Evolutionary conservation across 2,329 filamentous ascomycete species (phyloP).

Genomic region (Cryphonectria radicalis): DNA sequence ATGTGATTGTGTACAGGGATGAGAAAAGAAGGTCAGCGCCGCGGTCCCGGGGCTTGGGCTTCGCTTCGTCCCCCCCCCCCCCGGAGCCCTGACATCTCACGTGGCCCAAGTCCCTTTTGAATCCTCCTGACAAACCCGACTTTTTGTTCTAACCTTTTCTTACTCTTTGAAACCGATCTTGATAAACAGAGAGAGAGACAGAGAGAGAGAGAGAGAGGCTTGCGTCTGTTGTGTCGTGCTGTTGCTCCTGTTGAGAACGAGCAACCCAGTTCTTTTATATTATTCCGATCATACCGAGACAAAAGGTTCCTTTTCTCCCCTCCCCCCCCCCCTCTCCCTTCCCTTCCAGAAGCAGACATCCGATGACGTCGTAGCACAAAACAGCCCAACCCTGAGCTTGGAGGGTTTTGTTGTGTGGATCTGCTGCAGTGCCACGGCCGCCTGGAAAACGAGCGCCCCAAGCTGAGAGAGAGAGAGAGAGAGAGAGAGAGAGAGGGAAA

Average conservation of each 20-base stretch:
- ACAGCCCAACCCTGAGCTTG: background rate
- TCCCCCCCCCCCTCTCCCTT: no score
- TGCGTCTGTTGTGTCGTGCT: background rate
- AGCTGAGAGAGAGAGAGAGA: background rate
- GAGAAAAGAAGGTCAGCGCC: background rate
- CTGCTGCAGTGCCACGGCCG: background rate
- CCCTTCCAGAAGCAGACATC: background rate
- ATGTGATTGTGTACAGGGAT: conserved; percentile 22
- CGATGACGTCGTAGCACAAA: background rate
- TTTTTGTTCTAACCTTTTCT: background rate
- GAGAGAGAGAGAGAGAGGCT: background rate
- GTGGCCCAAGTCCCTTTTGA: background rate
- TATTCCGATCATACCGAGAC: background rate
- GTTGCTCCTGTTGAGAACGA: background rate
- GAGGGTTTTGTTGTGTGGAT: background rate
- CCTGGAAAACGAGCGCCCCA: background rate
- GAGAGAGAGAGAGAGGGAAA: background rate
- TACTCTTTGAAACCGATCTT: background rate
- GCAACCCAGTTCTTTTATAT: background rate
- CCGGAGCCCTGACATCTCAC: background rate
- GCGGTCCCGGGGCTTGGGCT: background rate
- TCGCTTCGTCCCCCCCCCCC: background rate
- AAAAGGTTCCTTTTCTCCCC: background rate
- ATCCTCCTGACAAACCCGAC: background rate
- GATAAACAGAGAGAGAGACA: background rate